Base-by-base conservation (phyloP, 164 flowering plant species). In the Macadamia integrifolia region DNA sequence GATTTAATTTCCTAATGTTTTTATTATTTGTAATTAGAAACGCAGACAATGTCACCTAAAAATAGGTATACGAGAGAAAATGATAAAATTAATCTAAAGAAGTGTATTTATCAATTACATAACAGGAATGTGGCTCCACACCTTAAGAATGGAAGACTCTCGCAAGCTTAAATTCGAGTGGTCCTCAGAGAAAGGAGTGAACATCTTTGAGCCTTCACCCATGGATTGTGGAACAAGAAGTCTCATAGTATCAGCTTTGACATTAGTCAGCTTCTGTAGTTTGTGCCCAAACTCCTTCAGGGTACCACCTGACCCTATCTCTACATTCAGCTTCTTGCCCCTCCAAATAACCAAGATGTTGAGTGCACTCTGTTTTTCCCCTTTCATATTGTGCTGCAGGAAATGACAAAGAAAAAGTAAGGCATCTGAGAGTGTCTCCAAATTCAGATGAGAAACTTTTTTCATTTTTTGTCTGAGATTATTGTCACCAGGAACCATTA, bases 141-240 rank as follows among this genome's bases (percentile, higher is more conserved):
- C 99, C 95, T 88, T 81, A 42, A 71, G 62, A 68, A 89, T 72
- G 23, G 84, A 81, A 67, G 75, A 61, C 56, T 84, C 86, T 52
- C 77, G 80, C 83, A 94, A 77, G 62, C 80, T 81, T 62, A 92
- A 75, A 69, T 64, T 61, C 6, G 91, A 82, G 64, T 94, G 89
- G 44, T 88, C 93, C 50, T 85, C 86, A 28, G 97, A 87, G 74
- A 94, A 94, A 46, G 98, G 99, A 67, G 72, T 70, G 12, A 94
- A 29, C 80, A 88, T 29, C 61, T 76, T 88, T n/a, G 96, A 87
- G 71, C 79, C 75, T 75, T 79, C 82, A 57, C 61, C 62, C 15
- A 78, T 67, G 64, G 80, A 60, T 49, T 69, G 79, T 9, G 97
- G 97, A 68, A 92, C 80, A 78, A 94, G 85, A 15, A 94, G 77